Base-by-base conservation (phyloP, 2,329 filamentous ascomycete species). In the Colletotrichum theobromicola region DNA sequence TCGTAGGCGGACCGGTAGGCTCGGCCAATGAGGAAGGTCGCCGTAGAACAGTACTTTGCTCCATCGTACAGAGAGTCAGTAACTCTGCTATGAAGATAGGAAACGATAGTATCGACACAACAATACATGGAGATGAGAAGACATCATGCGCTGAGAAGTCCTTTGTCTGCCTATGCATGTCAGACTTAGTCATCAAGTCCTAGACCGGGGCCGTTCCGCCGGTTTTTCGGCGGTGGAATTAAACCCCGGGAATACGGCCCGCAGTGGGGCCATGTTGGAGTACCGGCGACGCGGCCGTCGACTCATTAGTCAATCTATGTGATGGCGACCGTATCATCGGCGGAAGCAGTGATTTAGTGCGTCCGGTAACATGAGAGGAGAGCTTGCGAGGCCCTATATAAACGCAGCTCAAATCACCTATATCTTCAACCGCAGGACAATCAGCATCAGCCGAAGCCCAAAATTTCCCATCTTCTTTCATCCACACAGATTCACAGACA, bases 151-250 rank as follows among this genome's bases (percentile, higher is more conserved):
- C 57, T 60, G 30, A 32, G 24, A n/a, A 60, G 28, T 32, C 28
- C 57, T 61, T 30, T n/a, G 21, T 63, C 53, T 65, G 57, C 18
- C 67, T 73, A n/a, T 67, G 71, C 67, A 64, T 46, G 60, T 64
- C 9, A 30, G 18, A n/a, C 70, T 73, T 73, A 70, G 71, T 73
- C 58, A 73, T 70, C 66, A 53, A 15, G 26, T 18, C 60, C 18
- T 18, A 30, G 26, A 12, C 57, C 57, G 26, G 26, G n/a, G 26
- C 26, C 28, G 66, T 42, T 32, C 57, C 57, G 26, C 65, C 70
- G 70, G 24, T 18, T 18, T 24, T 35, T 64, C 35, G 67, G 58
- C 63, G 63, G 69, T 67, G 35, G 69, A 37, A 53, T 18, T 42
- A 53, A 65, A 28, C 30, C 13, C 64, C 12, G 34, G 50, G 32